phyloP scores from a whole-genome alignment of 192 early-diverging fungal species.

The Mortierella antarctica region DNA sequence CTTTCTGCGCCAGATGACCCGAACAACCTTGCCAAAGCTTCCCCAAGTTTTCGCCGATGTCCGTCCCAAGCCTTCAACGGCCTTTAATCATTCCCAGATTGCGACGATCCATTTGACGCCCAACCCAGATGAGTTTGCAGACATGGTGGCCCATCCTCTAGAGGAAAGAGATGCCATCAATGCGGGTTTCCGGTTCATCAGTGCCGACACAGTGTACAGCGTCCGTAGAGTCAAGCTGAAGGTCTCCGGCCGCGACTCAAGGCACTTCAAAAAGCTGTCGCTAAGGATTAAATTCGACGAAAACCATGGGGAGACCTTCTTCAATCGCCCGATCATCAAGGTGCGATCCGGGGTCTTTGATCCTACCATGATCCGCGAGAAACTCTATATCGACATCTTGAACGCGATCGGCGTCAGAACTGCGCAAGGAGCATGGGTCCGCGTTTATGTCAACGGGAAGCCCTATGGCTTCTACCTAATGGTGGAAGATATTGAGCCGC shows the following conservation, averaged over 20 bases:
- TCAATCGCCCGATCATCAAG: conserved; percentile 46
- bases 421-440: conserved; percentile 30
- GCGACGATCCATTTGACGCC: conserved; percentile 47
- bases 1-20: conserved; percentile 18
- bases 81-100: conserved; percentile 54
- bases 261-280: conserved; percentile 52
- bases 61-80: conserved; percentile 11
- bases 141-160: conserved; percentile 42
- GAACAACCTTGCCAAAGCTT: conserved; percentile 10
- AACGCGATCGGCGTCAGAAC: conserved; percentile 25
- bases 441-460: conserved; percentile 52
- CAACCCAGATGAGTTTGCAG: conserved; percentile 19
- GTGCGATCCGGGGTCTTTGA: conserved; percentile 42
- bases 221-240: conserved; percentile 49
- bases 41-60: conserved; percentile 18
- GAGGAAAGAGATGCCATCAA: conserved; percentile 32
- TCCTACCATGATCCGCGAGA: conserved; percentile 53
- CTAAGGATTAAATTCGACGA: conserved; percentile 51
- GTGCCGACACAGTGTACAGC: conserved; percentile 21
- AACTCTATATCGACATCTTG: conserved; percentile 51
- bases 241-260: conserved; percentile 50
- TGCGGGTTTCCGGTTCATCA: conserved; percentile 37
- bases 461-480: conserved; percentile 52
- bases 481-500: conserved; percentile 47
- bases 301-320: conserved; percentile 35